A percentile compares a stretch with the other conserved stretches of the same genome.
These are phyloP conservation scores for Skeletonema potamos DNA, from an alignment of 108 stramenopile species.

Conservation along the genomic window DNA sequence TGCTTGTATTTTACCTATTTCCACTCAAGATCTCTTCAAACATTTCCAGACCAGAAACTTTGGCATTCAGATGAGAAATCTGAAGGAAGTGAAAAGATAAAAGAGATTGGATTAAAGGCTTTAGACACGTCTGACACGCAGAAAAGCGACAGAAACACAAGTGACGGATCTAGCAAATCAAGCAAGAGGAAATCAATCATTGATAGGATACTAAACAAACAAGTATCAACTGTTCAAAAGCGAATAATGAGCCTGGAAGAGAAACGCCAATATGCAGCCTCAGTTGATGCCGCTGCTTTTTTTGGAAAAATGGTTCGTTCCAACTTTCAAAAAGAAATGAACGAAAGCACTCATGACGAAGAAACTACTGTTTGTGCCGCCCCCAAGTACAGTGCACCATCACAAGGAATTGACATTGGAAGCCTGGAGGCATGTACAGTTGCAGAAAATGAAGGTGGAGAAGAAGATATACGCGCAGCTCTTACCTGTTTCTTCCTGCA, in stretches of 20 bases:
- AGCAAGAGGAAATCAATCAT: slow-evolving; percentile 5
- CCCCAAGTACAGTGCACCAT: slow-evolving; percentile 26
- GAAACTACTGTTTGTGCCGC: not conserved
- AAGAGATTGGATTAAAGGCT: slow-evolving; percentile 52
- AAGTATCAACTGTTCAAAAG: not conserved
- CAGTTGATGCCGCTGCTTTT: slow-evolving; percentile 35
- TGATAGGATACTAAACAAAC: slow-evolving; percentile 6
- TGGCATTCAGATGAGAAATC: slow-evolving; percentile 52
- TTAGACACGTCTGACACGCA: slow-evolving; percentile 31
- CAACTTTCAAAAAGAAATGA: not conserved
- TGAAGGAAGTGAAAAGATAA: slow-evolving; percentile 55
- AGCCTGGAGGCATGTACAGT: slow-evolving; percentile 58
- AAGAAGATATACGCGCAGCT: slow-evolving; percentile 76
- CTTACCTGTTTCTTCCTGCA: slow-evolving; percentile 78
- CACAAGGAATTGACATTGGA: slow-evolving; percentile 36
- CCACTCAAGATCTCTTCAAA: no score
- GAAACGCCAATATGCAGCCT: slow-evolving; percentile 21
- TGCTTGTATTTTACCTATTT: no score
- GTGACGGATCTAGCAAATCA: not conserved
- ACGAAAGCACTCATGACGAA: not conserved
- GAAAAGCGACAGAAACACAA: slow-evolving; percentile 34
- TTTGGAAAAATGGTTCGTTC: slow-evolving; percentile 34
- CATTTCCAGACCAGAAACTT: slow-evolving; percentile 53
- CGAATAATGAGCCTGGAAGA: slow-evolving; percentile 26
- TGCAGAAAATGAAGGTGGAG: slow-evolving; percentile 67